Conservation (phyloP, 257 asterid species). For the Cinchona pubescens region DNA sequence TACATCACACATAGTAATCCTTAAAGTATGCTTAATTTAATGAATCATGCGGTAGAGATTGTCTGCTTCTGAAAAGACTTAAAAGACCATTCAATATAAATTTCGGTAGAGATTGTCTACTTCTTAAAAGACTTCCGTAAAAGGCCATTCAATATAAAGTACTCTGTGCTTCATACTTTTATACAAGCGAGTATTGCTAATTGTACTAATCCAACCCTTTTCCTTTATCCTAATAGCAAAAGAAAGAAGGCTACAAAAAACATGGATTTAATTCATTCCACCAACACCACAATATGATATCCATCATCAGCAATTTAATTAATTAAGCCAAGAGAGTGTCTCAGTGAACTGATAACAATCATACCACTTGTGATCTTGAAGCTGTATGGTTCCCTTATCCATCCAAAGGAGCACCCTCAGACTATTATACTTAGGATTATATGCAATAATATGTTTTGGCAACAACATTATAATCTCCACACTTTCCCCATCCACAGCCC, state of each 20-base stretch:
- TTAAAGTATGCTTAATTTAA: background rate
- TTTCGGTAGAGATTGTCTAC: background rate
- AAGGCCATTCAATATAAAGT: background rate
- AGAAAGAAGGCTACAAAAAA: background rate
- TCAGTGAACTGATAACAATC: slow-evolving; percentile 12
- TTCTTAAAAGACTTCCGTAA: background rate
- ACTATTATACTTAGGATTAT: slow-evolving; percentile 2
- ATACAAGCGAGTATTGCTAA: background rate
- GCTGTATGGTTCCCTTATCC: background rate
- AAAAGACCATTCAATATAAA: background rate
- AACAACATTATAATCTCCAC: background rate
- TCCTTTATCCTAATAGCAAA: background rate
- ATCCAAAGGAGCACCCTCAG: background rate
- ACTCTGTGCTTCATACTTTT: background rate
- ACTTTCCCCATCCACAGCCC: background rate
- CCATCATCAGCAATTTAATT: background rate
- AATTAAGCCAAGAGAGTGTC: slow-evolving; percentile 1
- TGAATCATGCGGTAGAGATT: background rate
- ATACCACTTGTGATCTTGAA: background rate
- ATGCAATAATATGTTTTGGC: slow-evolving; percentile 1
- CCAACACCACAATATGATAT: background rate
- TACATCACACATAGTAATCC: background rate
- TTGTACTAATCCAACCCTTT: background rate
- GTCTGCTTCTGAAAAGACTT: background rate
- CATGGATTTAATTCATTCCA: background rate